Evolutionary conservation across 2,329 filamentous ascomycete species (phyloP).

Genomic region (Fusarium lateritium): DNA sequence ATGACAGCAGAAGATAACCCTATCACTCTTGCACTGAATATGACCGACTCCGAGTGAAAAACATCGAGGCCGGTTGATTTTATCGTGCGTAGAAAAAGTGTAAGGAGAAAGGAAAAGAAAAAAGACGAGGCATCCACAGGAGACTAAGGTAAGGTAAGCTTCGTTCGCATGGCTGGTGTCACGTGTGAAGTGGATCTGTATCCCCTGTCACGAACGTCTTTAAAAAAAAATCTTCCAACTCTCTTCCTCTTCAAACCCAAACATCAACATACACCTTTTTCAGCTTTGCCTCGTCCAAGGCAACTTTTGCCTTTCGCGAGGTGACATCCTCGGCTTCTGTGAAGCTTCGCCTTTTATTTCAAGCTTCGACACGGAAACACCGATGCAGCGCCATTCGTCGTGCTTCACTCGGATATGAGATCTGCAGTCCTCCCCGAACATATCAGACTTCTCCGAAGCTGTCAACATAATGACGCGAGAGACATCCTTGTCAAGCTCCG

Average conservation of each 20-base stretch:
- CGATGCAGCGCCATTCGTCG: constrained; percentile 17
- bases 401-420: constrained; percentile 26
- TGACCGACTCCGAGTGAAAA: constrained; percentile 69
- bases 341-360: not conserved
- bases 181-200: constrained; percentile 48
- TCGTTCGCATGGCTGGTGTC: constrained; percentile 14
- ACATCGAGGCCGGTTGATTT: constrained; percentile 72
- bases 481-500: constrained; percentile 8
- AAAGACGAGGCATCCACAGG: constrained; percentile 22
- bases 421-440: constrained; percentile 21
- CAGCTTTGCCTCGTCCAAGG: constrained; percentile 16
- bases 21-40: constrained; percentile 72
- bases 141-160: not conserved
- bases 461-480: constrained; percentile 25
- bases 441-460: constrained; percentile 9
- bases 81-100: constrained; percentile 69
- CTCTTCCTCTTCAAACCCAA: constrained; percentile 11
- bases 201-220: constrained; percentile 14
- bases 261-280: constrained; percentile 16
- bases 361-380: constrained; percentile 22
- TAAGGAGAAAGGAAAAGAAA: constrained; percentile 52
- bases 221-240: constrained; percentile 32
- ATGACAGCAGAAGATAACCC: constrained; percentile 48
- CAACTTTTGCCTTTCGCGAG: constrained; percentile 32
- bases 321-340: constrained; percentile 13